A percentile compares a stretch with the other conserved stretches of the same genome.
Evolutionary conservation across 2,329 filamentous ascomycete genomes (phyloP).

Genomic region (Colletotrichum somersetense): DNA sequence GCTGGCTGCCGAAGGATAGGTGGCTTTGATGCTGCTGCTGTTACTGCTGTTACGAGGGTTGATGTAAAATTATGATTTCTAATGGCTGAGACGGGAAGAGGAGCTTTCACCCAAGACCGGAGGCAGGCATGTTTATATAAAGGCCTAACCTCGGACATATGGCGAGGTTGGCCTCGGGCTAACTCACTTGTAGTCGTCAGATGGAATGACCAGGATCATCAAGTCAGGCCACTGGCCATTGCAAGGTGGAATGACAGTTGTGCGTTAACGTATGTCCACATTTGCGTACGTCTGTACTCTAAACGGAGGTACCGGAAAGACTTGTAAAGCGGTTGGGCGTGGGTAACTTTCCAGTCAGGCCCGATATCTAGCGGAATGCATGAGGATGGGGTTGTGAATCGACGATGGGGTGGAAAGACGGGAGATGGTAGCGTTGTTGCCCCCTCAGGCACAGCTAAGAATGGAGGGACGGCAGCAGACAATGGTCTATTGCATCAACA

Average conservation of each 20-base stretch:
- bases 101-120: not conserved
- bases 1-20: not conserved
- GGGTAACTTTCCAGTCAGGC: constrained; percentile 2
- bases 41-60: not conserved
- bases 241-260: constrained; percentile 13
- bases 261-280: not conserved
- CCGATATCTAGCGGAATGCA: constrained; percentile 8
- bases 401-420: not conserved
- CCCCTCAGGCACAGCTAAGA: not conserved
- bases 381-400: not conserved
- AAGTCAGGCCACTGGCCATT: constrained; percentile 30
- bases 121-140: constrained; percentile 28
- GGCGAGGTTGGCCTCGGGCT: not conserved
- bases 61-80: not conserved
- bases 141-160: not conserved
- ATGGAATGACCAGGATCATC: constrained; percentile 8
- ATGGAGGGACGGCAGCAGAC: not conserved
- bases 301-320: constrained; percentile 2
- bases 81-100: not conserved
- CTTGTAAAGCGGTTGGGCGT: not conserved
- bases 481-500: not conserved
- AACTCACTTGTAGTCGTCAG: not conserved
- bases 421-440: constrained; percentile 9
- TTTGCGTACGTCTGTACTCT: not conserved
- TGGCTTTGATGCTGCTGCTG: constrained; percentile 1